Conservation (phyloP, 164 flowering plant species). For the Sextonia rubra region DNA sequence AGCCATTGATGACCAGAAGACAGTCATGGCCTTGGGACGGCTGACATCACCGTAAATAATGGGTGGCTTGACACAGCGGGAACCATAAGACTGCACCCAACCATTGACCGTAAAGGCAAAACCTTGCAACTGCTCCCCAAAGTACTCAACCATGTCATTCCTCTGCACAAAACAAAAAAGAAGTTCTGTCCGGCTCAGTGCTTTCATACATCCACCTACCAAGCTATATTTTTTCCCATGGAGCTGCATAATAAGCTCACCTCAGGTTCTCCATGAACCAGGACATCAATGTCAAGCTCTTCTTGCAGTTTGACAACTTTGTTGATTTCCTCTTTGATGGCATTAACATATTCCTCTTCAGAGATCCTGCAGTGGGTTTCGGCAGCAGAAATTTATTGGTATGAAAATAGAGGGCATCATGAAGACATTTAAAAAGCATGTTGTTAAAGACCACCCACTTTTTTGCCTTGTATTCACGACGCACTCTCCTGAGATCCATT, state of each 20-base stretch:
- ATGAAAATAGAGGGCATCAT: background rate
- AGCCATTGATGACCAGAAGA: conserved; percentile 26
- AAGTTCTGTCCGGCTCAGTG: too few relatives aligned
- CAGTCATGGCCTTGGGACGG: conserved; percentile 28
- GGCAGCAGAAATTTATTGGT: background rate
- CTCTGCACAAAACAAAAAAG: conserved; percentile 41
- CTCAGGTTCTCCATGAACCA: conserved; percentile 99
- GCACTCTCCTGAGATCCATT: conserved; percentile 26
- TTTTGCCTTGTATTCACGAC: conserved; percentile 26
- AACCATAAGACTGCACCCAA: conserved; percentile 27
- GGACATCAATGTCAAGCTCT: conserved; percentile 92
- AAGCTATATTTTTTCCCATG: too few relatives aligned
- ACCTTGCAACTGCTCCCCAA: conserved; percentile 91
- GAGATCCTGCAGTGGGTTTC: conserved; percentile 49
- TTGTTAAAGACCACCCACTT: conserved; percentile 16
- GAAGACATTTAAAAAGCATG: background rate
- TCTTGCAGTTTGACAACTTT: conserved; percentile 91
- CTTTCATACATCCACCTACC: background rate
- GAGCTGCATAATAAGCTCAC: conserved; percentile 25
- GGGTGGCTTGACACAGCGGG: conserved; percentile 28
- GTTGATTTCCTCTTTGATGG: conserved; percentile 79
- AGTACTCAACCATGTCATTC: conserved; percentile 95
- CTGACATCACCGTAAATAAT: conserved; percentile 29
- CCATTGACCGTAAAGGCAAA: conserved; percentile 64
- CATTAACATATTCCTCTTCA: conserved; percentile 65